These are phyloP conservation scores for Capsella rubella DNA, from an alignment of 441 rosid genomes.

Conservation along the genomic window DNA sequence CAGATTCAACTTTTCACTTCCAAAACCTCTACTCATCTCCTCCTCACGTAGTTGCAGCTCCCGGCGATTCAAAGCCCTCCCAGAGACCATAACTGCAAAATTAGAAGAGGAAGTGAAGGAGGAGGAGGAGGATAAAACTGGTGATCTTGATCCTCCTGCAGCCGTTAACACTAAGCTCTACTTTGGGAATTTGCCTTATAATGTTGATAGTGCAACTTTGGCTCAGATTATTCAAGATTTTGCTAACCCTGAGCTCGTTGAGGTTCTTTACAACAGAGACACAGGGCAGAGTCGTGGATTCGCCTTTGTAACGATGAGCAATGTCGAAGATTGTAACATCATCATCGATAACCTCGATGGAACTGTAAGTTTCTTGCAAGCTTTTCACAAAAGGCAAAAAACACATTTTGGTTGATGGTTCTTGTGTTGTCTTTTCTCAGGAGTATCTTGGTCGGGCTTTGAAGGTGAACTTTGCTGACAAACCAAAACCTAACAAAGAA, in stretches of 20 bases:
- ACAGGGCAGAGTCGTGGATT: conserved; percentile 91
- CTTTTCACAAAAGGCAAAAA: not conserved
- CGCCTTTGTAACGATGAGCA: conserved; percentile 92
- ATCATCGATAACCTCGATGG: conserved; percentile 87
- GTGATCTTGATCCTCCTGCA: conserved; percentile 31
- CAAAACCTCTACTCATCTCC: conserved; percentile 44
- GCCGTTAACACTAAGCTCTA: conserved; percentile 74
- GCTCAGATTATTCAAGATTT: conserved; percentile 83
- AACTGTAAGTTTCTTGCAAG: conserved; percentile 57
- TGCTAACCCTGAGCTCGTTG: conserved; percentile 80
- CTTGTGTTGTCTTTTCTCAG: conserved; percentile 44
- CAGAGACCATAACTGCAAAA: conserved; percentile 49
- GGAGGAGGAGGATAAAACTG: conserved; percentile 33
- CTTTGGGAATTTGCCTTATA: conserved; percentile 91
- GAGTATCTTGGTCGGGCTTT: conserved; percentile 70
- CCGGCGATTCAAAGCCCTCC: conserved; percentile 3
- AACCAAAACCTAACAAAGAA: conserved; percentile 62
- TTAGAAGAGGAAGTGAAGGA: conserved; percentile 32
- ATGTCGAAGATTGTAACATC: conserved; percentile 72
- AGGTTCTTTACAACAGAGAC: conserved; percentile 86
- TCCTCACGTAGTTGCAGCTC: conserved; percentile 20
- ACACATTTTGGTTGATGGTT: conserved; percentile 11
- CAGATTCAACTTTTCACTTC: conserved; percentile 38
- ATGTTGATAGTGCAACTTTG: conserved; percentile 85
- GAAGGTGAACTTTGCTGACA: conserved; percentile 84